Evolutionary conservation across 148 eudicot species (phyloP).

Genomic region (Selenicereus undatus): DNA sequence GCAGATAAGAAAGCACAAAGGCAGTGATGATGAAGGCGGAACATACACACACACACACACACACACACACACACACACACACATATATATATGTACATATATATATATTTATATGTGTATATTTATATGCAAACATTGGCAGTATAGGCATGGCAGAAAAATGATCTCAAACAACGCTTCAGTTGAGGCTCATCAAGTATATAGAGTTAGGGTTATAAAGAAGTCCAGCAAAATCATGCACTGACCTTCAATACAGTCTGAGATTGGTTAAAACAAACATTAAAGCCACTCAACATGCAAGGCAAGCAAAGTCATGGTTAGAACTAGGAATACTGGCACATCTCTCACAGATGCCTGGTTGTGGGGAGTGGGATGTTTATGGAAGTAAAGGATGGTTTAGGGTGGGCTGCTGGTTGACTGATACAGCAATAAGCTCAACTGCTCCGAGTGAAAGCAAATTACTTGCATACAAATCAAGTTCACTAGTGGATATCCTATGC

Average conservation of each 20-base stretch:
- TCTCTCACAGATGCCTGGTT: neutral
- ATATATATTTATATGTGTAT: too few relatives aligned
- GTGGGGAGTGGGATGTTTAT: neutral
- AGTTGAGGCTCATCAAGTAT: neutral
- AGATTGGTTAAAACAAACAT: neutral
- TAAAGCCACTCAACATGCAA: neutral
- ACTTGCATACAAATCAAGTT: neutral
- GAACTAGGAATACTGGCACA: too few relatives aligned
- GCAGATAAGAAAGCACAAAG: conserved; percentile 22
- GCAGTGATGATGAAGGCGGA: neutral
- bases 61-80: too few relatives aligned
- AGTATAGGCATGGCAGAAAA: neutral
- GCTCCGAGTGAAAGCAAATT: neutral
- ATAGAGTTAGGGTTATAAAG: neutral
- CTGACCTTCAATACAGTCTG: neutral
- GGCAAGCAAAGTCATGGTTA: neutral
- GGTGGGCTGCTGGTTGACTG: neutral
- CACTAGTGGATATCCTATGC: neutral
- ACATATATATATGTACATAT: too few relatives aligned
- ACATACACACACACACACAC: too few relatives aligned
- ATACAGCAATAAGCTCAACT: neutral
- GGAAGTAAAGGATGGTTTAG: neutral
- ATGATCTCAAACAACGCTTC: neutral
- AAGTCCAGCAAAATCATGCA: neutral
- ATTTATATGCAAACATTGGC: too few relatives aligned